Base-by-base conservation (phyloP, 2,329 filamentous ascomycete genomes). In the Ophiosphaerella herpotricha region DNA sequence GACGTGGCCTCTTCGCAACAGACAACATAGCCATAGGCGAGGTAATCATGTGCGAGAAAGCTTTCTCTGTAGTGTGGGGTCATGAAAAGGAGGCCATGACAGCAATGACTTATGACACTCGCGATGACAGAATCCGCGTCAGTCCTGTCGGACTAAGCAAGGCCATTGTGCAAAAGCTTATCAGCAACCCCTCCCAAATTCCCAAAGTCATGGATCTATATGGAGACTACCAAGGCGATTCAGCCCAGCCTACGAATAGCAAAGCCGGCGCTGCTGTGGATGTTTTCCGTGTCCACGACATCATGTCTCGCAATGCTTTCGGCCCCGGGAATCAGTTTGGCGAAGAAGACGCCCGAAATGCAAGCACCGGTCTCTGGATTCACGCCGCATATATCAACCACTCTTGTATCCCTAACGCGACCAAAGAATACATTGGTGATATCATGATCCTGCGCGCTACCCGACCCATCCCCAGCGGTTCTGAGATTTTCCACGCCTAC, bases 41-140 rank as follows among this genome's bases (percentile, higher is more conserved):
- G 3, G 67, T 84, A 2, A 62, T 85, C 0, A 57, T 85, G 1
- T 83, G 79, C 39, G 82, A 85, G 52, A 85, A 85, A 54, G 81
- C 82, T 0, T 82, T 84, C 57, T 69, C 67, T 0, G 67, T 61
- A 32, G 63, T 66, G 21, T 78, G 76, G 70, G 71, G 76, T 46
- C 75, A 77, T 59, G 74, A 77, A 50, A 66, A 67, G 16, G 55
- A 71, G 9, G 68, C 72, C 21, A 67, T 77, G 32, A 75, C 76
- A 5, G 75, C 74, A 0, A 75, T 78, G 40, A 73, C 78, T 1
- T 77, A 76, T 60, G 74, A 77, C 40, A 39, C 75, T 77, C 63
- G 70, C 45, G 41, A 78, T 67, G 57, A 62, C 7, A 58, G 48
- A 26, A 67, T 65, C 40, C 52, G 64, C 13, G 56, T 66, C 12